A percentile compares a stretch with the other conserved stretches of the same genome.
Conservation (phyloP, 495 filamentous ascomycete species). For the Neurospora tetraspora region DNA sequence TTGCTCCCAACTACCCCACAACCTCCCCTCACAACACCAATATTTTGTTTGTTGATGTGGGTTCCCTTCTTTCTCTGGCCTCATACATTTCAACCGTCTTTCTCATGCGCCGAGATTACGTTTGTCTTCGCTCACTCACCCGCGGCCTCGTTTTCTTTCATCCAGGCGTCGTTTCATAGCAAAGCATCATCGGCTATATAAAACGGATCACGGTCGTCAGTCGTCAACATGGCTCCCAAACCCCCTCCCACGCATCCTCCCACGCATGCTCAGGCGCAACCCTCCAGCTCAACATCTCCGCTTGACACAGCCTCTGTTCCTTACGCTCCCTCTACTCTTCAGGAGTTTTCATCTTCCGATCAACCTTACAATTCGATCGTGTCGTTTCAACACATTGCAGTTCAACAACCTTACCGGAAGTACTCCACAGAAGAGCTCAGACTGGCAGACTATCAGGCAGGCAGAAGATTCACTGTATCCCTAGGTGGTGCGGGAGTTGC, state of each 20-base stretch:
- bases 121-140: not conserved
- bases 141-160: not conserved
- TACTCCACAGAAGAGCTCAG: not conserved
- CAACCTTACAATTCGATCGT: not conserved
- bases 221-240: not conserved
- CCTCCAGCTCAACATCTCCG: not conserved
- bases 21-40: not conserved
- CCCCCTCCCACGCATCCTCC: not conserved
- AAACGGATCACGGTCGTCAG: not conserved
- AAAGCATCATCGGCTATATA: not conserved
- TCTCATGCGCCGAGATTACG: not conserved
- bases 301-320: not conserved
- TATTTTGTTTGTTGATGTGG: not conserved
- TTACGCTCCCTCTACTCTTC: not conserved
- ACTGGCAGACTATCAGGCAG: not conserved
- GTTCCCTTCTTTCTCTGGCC: not conserved
- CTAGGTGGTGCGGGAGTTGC: not conserved
- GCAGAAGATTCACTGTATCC: not conserved
- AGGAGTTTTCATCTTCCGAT: not conserved
- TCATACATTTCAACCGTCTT: not conserved
- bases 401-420: not conserved
- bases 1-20: not conserved
- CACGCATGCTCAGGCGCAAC: not conserved
- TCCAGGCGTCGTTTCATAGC: not conserved
- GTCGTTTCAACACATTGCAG: not conserved